Evolutionary conservation across 495 filamentous ascomycete genomes (phyloP), one percentile per base, ranked within the genome.

Genomic region (Aspergillus nidulans): DNA sequence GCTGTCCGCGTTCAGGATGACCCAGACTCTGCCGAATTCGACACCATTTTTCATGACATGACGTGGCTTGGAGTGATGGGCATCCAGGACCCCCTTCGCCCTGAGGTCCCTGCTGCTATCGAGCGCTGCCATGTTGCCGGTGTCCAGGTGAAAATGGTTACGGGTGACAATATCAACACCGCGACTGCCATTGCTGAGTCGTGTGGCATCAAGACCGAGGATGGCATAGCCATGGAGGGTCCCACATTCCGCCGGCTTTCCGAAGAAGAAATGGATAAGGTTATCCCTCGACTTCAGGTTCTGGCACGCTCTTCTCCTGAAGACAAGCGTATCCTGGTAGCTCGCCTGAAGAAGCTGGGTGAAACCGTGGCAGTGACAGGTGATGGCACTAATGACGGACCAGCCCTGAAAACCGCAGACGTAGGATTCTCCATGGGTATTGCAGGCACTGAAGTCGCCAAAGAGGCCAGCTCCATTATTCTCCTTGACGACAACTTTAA

Each of bases 341-440:
- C 81, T 45, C 79, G 83, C 24, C 81, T 92, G 34, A 90, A 90
- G 70, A 72, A 84, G 18, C 78, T 84, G 57, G 87, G 85, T 18
- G 88, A 91, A 52, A 90, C 83, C n/a, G 89, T 92, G 30, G 89
- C 89, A 36, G 89, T 92, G 1, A 95, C 90, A 7, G 90, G 90
- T 40, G 90, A 95, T 63, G 90, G 90, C 16, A 95, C 90, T 47
- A 95, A 95, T 64, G 90, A 95, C 67, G 90, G 89, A 1, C 90
- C 90, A 10, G 90, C 90, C 42, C 76, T 95, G 52, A 90, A 88
- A 63, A 85, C 85, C 58, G 89, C 90, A 21, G 90, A 95, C 66
- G 87, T 95, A 41, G 90, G 90, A 16, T 95, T 95, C 70, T 92
- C 90, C 44, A 95, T 95, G 90, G 90, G 90, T 43, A 91, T 94